Conservation (phyloP, 257 asterid genomes). For the Solanum clarkiae region DNA sequence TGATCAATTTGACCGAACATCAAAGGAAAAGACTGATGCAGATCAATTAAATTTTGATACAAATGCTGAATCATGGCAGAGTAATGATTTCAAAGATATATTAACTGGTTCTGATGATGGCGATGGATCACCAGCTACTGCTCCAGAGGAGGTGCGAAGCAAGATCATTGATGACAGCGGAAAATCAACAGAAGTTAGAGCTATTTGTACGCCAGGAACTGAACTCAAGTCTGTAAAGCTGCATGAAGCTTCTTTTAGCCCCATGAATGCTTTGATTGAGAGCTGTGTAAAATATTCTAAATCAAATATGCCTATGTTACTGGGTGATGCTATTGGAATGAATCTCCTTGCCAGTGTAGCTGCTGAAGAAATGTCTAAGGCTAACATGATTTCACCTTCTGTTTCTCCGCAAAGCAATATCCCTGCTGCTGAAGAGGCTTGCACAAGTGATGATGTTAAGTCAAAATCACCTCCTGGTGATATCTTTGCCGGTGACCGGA, state of each 20-base stretch:
- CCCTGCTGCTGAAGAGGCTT: slow-evolving; percentile 30
- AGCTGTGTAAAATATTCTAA: slow-evolving; percentile 82
- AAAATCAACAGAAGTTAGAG: slow-evolving; percentile 20
- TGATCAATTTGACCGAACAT: slow-evolving; percentile 27
- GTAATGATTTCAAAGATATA: slow-evolving; percentile 35
- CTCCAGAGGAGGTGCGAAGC: slow-evolving; percentile 42
- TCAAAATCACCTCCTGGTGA: slow-evolving; percentile 27
- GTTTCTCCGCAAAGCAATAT: slow-evolving; percentile 38
- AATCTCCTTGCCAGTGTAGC: slow-evolving; percentile 97
- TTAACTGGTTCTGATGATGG: slow-evolving; percentile 41
- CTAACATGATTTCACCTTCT: slow-evolving; percentile 40
- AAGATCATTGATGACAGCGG: slow-evolving; percentile 25
- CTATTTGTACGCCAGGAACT: slow-evolving; percentile 17
- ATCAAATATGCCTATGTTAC: slow-evolving; percentile 49
- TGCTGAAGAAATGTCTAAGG: slow-evolving; percentile 65
- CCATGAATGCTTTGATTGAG: slow-evolving; percentile 92
- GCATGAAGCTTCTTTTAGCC: slow-evolving; percentile 56
- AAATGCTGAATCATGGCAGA: slow-evolving; percentile 35
- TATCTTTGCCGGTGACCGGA: slow-evolving; percentile 4
- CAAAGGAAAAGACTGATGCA: slow-evolving; percentile 35
- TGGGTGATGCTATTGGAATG: slow-evolving; percentile 84
- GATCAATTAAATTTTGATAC: slow-evolving; percentile 22
- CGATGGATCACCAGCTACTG: slow-evolving; percentile 26
- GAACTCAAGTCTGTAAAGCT: slow-evolving; percentile 30
- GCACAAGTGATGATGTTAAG: slow-evolving; percentile 34